Conservation (phyloP, 306 rosid genomes). For the Castanea sativa region DNA sequence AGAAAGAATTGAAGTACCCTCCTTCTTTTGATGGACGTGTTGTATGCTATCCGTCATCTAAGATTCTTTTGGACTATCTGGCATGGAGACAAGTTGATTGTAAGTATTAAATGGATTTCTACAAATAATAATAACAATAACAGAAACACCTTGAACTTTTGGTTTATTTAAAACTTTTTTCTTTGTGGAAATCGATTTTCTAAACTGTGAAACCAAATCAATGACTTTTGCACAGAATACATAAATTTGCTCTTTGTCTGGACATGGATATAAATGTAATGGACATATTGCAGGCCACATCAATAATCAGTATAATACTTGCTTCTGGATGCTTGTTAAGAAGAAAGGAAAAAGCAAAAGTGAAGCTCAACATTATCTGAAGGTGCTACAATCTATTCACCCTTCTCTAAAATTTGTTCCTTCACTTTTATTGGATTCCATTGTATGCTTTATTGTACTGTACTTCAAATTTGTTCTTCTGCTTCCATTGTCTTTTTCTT, state of each 20-base stretch:
- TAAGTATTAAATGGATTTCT: conserved; percentile 25
- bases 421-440: not conserved
- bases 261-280: not conserved
- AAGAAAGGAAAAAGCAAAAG: conserved; percentile 73
- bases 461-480: not conserved
- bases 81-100: conserved; percentile 96
- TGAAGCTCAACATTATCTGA: conserved; percentile 61
- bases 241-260: not conserved
- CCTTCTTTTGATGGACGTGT: conserved; percentile 84
- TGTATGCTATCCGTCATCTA: conserved; percentile 71
- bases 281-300: conserved; percentile 52
- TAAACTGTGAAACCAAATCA: not conserved
- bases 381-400: conserved; percentile 26
- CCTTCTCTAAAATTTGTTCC: not conserved
- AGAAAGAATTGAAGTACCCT: conserved; percentile 50
- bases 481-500: not conserved
- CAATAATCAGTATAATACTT: conserved; percentile 85
- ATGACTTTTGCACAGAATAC: not conserved
- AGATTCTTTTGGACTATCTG: conserved; percentile 75
- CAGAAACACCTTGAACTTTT: not conserved
- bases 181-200: not conserved
- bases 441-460: not conserved
- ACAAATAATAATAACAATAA: not conserved
- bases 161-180: not conserved
- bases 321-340: conserved; percentile 86